phyloP scores from a whole-genome alignment of 2,329 filamentous ascomycete genomes.

The Chalaropsis thielavioides region DNA sequence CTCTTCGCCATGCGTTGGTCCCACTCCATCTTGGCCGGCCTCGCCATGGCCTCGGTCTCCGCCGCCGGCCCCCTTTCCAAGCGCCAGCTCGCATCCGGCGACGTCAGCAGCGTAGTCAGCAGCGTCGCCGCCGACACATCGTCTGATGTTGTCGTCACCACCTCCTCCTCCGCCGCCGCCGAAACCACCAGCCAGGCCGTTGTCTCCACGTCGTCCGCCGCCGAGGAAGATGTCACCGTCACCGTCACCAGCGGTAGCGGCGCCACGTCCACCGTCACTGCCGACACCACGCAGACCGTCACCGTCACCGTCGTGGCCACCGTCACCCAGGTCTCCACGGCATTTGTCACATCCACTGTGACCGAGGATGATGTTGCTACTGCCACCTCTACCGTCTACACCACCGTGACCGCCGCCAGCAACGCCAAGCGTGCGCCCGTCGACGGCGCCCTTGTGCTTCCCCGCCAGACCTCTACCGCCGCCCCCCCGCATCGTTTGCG shows the following conservation, averaged over 20 bases:
- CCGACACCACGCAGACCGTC: slow-evolving; percentile 22
- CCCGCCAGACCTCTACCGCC: slow-evolving; percentile 23
- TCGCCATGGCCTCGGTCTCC: slow-evolving; percentile 9
- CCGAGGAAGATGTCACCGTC: slow-evolving; percentile 18
- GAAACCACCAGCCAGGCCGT: slow-evolving; percentile 2
- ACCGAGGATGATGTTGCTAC: slow-evolving; percentile 26
- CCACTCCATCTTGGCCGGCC: slow-evolving; percentile 10
- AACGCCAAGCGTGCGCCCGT: slow-evolving; percentile 25
- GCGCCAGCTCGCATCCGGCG: slow-evolving; percentile 5
- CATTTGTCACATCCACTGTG: slow-evolving; percentile 27
- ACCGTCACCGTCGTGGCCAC: slow-evolving; percentile 23
- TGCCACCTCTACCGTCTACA: slow-evolving; percentile 26
- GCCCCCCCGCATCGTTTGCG: slow-evolving; percentile 11
- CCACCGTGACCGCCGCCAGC: slow-evolving; percentile 23
- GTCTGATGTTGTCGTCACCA: neutral
- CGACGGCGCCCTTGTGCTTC: slow-evolving; percentile 12
- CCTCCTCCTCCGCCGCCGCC: neutral
- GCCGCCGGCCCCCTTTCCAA: slow-evolving; percentile 10
- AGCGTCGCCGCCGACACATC: neutral
- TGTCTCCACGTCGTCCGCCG: neutral
- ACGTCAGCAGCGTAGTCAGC: neutral
- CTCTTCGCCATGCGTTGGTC: slow-evolving; percentile 14
- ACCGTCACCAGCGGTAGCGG: slow-evolving; percentile 14
- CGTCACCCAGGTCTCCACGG: slow-evolving; percentile 27
- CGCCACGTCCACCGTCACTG: slow-evolving; percentile 16